Evolutionary conservation across 331 rosid genomes (phyloP).

Genomic region (Cydonia oblonga): DNA sequence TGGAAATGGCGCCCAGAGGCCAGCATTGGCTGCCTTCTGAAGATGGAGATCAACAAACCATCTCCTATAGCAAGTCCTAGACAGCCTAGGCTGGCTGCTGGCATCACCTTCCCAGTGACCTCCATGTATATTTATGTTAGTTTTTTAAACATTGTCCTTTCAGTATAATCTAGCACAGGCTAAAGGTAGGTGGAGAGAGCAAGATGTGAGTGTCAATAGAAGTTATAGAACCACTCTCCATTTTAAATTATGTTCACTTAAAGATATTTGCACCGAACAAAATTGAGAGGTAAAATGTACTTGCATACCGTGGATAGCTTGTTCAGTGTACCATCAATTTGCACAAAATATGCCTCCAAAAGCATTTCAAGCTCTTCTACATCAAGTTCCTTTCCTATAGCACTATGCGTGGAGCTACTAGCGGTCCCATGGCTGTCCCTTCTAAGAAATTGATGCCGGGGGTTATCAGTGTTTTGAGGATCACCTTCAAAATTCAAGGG

Average conservation of each 20-base stretch:
- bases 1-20: neutral
- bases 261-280: neutral
- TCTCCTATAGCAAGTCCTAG: too few species aligned
- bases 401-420: constrained; percentile 31
- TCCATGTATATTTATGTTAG: too few species aligned
- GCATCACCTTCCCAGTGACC: neutral
- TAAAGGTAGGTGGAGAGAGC: too few species aligned
- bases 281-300: neutral
- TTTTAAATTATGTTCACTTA: neutral
- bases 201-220: too few species aligned
- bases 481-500: constrained; percentile 21
- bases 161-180: too few species aligned
- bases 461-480: constrained; percentile 8
- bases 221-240: neutral
- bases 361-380: constrained; percentile 99
- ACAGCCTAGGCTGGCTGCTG: neutral
- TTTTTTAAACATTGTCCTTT: too few species aligned
- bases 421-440: constrained; percentile 28
- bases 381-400: constrained; percentile 58
- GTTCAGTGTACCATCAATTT: constrained; percentile 88
- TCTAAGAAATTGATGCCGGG: constrained; percentile 19
- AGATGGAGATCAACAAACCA: neutral
- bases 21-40: neutral
- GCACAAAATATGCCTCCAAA: constrained; percentile 95
- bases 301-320: constrained; percentile 77